A percentile compares a stretch with the other conserved stretches of the same genome.
phyloP scores from a whole-genome alignment of 352 stramenopile genomes.

The Phytopythium sindhum region DNA sequence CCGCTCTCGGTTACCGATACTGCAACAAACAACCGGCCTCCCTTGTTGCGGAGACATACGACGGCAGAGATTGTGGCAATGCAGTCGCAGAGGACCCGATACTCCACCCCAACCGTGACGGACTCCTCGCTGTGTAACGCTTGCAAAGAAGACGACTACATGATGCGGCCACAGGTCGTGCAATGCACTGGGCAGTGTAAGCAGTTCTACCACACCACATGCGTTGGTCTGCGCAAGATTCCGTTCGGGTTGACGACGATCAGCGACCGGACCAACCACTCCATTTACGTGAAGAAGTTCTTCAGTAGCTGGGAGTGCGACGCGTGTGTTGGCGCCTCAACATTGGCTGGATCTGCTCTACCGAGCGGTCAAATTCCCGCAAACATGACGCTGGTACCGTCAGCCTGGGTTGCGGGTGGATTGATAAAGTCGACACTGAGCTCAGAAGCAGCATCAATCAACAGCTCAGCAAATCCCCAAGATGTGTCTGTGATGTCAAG shows the following conservation, averaged over 20 bases:
- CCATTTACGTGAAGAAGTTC: conserved; percentile 81
- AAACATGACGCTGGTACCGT: conserved; percentile 48
- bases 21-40: conserved; percentile 8
- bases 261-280: conserved; percentile 77
- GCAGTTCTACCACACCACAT: conserved; percentile 70
- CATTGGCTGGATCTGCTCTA: background rate
- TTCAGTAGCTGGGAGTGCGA: conserved; percentile 78
- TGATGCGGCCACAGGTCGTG: conserved; percentile 76
- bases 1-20: background rate
- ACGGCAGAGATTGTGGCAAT: conserved; percentile 73
- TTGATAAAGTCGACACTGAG: background rate
- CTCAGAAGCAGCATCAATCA: background rate
- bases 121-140: conserved; percentile 38
- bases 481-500: conserved; percentile 6
- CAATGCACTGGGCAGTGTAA: conserved; percentile 44
- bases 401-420: conserved; percentile 26
- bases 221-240: conserved; percentile 72
- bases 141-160: conserved; percentile 82
- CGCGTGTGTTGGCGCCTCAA: conserved; percentile 18
- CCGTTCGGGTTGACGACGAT: conserved; percentile 81
- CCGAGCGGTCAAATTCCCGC: conserved; percentile 22
- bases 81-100: conserved; percentile 57
- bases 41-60: conserved; percentile 37
- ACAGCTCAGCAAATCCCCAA: conserved; percentile 20
- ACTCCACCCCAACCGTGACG: conserved; percentile 31